Percentiles rank a stretch among this genome's conserved stretches.
Evolutionary conservation across 352 stramenopile species (phyloP).

Genomic region (Peronospora belbahrii): DNA sequence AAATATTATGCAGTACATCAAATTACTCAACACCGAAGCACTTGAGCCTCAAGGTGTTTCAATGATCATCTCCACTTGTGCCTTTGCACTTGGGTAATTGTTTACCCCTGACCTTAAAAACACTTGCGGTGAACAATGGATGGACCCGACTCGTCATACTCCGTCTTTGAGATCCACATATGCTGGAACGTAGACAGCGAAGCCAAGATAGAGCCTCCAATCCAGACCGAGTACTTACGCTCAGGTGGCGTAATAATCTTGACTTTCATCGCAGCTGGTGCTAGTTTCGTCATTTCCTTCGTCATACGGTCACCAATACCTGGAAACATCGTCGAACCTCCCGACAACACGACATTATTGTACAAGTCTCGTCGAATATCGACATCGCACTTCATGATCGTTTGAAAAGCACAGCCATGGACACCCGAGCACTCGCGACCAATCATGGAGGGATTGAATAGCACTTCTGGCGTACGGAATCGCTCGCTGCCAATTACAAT

Average conservation of each 20-base stretch:
- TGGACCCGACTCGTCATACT: constrained; percentile 96
- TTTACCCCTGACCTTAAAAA: constrained; percentile 79
- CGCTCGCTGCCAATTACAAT: constrained; percentile 96
- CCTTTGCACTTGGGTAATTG: too few species aligned
- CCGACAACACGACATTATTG: constrained; percentile 94
- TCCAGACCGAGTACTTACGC: constrained; percentile 96
- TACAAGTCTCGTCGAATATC: constrained; percentile 92
- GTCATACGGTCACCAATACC: constrained; percentile 91
- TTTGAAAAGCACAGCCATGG: constrained; percentile 72
- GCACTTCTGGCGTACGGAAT: constrained; percentile 91
- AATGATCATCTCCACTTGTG: neutral
- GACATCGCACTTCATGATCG: constrained; percentile 89
- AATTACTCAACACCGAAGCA: too few species aligned
- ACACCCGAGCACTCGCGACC: constrained; percentile 74
- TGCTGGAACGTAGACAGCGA: constrained; percentile 96
- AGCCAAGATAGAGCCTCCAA: constrained; percentile 95
- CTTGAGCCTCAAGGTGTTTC: neutral
- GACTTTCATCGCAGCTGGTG: constrained; percentile 91
- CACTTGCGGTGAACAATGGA: constrained; percentile 96
- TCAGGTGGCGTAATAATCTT: constrained; percentile 91
- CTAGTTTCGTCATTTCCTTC: constrained; percentile 87
- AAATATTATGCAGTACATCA: too few species aligned
- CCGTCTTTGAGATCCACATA: constrained; percentile 97
- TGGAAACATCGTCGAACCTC: constrained; percentile 93
- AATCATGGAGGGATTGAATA: constrained; percentile 94